These are phyloP conservation scores for Daldinia sp. DNA, from an alignment of 2,329 filamentous ascomycete species.

Conservation along the genomic window DNA sequence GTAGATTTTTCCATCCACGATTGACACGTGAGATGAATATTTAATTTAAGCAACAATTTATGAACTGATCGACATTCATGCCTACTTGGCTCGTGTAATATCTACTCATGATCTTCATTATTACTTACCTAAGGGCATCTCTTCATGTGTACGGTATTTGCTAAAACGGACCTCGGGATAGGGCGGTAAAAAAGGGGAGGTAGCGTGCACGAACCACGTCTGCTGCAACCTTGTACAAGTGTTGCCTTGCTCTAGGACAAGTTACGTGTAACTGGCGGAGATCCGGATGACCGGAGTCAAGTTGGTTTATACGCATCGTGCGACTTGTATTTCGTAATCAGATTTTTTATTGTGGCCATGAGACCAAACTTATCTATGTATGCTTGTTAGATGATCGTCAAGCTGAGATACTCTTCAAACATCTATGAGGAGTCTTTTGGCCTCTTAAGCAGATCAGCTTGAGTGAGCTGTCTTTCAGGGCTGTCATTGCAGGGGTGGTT, in stretches of 20 bases:
- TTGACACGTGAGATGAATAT: neutral
- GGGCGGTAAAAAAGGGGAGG: neutral
- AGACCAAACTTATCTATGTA: constrained; percentile 9
- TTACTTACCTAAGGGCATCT: constrained; percentile 5
- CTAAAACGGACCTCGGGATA: constrained; percentile 1
- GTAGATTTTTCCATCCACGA: neutral
- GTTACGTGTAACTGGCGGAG: neutral
- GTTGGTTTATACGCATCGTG: neutral
- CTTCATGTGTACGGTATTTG: constrained; percentile 2
- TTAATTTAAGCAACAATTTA: neutral
- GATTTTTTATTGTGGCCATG: neutral
- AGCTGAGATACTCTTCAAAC: constrained; percentile 22
- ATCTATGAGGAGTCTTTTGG: constrained; percentile 6
- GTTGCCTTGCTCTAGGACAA: neutral
- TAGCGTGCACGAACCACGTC: neutral
- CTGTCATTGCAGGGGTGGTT: constrained; percentile 18
- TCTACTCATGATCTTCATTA: constrained; percentile 9
- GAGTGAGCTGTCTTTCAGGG: constrained; percentile 8
- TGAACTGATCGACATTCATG: constrained; percentile 4
- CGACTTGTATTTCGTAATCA: neutral
- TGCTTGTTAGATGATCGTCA: constrained; percentile 12
- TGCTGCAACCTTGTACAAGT: neutral
- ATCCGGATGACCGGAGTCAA: constrained; percentile 6
- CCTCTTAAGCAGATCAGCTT: constrained; percentile 9
- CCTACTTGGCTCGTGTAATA: constrained; percentile 1